Base-by-base conservation (phyloP, 257 asterid genomes). In the Prunella vulgaris region DNA sequence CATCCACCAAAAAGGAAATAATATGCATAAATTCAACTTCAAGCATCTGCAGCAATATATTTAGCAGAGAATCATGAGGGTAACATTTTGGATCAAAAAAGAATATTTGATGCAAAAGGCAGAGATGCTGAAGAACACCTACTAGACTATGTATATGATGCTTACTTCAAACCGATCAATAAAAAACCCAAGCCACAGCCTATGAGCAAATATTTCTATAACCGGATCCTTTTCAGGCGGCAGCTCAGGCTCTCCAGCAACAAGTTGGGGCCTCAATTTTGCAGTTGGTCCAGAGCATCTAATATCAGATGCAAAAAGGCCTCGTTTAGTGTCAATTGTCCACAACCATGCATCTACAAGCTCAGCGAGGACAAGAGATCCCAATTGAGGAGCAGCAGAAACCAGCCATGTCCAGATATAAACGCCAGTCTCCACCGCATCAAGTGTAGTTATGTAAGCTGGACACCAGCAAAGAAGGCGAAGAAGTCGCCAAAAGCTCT, bases 391-490 rank as follows among this genome's bases (percentile, higher is more conserved):
- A 73, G 99, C 96, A 76, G 99, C 99, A 68, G 99, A 89, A 76
- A 94, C 99, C 70, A 94, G 76, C 99, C 99, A 94, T 42, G 97
- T 91, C 97, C 99, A 94, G 77, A 89, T 81, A 78, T 85, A 94
- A 66, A 94, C 96, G 7, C 99, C 99, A 71, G 97, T 94, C 74
- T 94, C 97, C 84, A 89, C 92, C 10, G 99, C 97, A 72, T 94
- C 96, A 69, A 88, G 82, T 27, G 97, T 91, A 71, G 93, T 78
- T 79, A 94, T 86, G 86, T 94, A 94, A 75, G 97, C 99, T 61
- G 99, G 99, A 83, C 97, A 94, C 99, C 99, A 94, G 89, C 99
- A 94, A 78, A 94, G 96, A 75, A 94, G 97, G 67, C 97, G 97
- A 52, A 94, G 85, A 82, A 94, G 97, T 81, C 89, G 96, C 17